These are phyloP conservation scores for Cadophora gregata DNA, from an alignment of 2,329 filamentous ascomycete species.

Conservation along the genomic window DNA sequence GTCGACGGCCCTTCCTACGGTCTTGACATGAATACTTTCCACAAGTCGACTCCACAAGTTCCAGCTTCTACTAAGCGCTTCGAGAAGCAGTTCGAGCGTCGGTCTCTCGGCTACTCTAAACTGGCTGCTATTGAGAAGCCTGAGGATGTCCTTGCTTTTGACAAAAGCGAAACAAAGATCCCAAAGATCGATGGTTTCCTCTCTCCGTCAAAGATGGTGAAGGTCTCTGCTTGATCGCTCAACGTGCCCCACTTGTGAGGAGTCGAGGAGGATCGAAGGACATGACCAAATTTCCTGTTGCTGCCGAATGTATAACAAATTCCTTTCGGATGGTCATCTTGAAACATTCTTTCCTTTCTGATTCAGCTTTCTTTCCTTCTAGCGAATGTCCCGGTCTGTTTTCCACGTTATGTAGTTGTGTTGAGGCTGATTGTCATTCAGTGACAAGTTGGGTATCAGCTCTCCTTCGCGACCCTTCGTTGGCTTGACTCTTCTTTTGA, in stretches of 20 bases:
- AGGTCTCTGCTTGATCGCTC: conserved; percentile 5
- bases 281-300: neutral
- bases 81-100: conserved; percentile 21
- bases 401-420: neutral
- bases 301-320: neutral
- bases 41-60: conserved; percentile 12
- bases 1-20: conserved; percentile 26
- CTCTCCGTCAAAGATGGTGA: neutral
- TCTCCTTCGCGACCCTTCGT: neutral
- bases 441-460: neutral
- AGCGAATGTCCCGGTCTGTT: neutral
- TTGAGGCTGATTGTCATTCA: neutral
- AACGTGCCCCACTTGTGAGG: neutral
- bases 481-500: neutral
- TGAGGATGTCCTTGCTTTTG: conserved; percentile 26
- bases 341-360: neutral
- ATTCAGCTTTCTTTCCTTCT: neutral
- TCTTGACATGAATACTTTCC: conserved; percentile 16
- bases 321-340: neutral
- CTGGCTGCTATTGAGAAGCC: conserved; percentile 20
- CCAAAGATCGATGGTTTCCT: neutral
- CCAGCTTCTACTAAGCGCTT: conserved; percentile 17
- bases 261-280: neutral
- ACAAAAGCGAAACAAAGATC: conserved; percentile 7
- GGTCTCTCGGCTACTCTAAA: conserved; percentile 20